phyloP scores from a whole-genome alignment of 441 rosid genomes.

The Macaranga tanarius region DNA sequence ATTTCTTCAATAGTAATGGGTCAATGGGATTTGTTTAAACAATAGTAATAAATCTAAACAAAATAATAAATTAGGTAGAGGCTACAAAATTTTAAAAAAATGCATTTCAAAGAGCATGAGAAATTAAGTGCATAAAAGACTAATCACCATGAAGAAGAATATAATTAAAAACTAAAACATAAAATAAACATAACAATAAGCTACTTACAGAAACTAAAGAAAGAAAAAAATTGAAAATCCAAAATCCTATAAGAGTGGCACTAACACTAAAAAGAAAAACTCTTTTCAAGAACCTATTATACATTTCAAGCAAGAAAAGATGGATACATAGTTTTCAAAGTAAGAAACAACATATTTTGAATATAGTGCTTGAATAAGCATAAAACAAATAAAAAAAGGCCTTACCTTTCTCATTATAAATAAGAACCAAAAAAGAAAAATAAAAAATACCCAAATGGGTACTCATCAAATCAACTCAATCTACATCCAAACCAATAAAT shows the following conservation, averaged over 20 bases:
- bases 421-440: no score
- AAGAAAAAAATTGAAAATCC: not conserved
- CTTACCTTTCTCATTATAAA: constrained; percentile 22
- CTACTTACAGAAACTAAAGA: not conserved
- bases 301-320: constrained; percentile 23
- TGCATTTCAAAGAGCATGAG: not conserved
- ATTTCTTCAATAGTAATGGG: no score
- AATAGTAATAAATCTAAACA: no score
- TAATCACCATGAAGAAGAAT: not conserved
- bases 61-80: no score
- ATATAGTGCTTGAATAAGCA: not conserved
- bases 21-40: no score
- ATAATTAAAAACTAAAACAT: not conserved
- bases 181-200: not conserved
- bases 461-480: no score
- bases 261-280: not conserved
- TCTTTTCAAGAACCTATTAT: not conserved
- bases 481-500: no score
- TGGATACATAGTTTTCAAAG: constrained; percentile 18
- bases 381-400: not conserved
- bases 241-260: not conserved
- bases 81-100: no score
- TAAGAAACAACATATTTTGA: constrained; percentile 18
- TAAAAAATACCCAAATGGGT: no score
- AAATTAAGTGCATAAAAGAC: not conserved